phyloP scores from a whole-genome alignment of 176 grass and related monocot species.

The Cenchrus americanus region DNA sequence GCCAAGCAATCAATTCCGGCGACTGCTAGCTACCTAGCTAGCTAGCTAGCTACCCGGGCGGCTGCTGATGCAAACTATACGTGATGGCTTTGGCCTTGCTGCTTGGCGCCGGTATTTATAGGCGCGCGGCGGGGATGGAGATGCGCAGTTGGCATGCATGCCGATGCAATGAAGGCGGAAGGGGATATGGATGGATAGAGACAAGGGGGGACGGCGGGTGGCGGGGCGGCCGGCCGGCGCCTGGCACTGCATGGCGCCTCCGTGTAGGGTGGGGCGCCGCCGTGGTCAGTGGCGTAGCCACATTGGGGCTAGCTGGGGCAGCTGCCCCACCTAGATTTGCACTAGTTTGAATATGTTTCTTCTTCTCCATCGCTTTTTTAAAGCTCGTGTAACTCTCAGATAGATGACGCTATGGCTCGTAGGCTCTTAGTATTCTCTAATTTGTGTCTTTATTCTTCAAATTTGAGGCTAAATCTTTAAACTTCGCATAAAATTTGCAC shows the following conservation, averaged over 20 bases:
- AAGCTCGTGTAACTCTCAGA: too few species aligned
- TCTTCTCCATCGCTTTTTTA: too few species aligned
- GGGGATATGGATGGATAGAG: not conserved
- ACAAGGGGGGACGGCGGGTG: not conserved
- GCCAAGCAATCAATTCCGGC: not conserved
- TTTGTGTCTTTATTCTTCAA: too few species aligned
- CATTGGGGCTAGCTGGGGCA: too few species aligned
- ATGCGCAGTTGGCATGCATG: constrained; percentile 1
- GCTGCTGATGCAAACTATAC: not conserved
- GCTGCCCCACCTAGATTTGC: too few species aligned
- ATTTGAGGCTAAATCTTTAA: too few species aligned
- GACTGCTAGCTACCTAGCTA: not conserved
- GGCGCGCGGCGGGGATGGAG: not conserved
- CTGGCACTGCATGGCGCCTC: constrained; percentile 43
- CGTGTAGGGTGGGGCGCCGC: constrained; percentile 27
- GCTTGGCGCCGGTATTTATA: not conserved
- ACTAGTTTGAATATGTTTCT: too few species aligned
- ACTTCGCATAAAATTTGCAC: too few species aligned
- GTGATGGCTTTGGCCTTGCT: not conserved
- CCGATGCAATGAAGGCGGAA: not conserved
- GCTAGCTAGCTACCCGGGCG: not conserved
- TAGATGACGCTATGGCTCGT: too few species aligned
- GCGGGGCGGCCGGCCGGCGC: constrained; percentile 25
- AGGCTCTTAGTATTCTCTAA: too few species aligned
- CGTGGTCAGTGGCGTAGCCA: too few species aligned